These are phyloP conservation scores for Pyronema omphalodes DNA, from an alignment of 495 filamentous ascomycete genomes.

Conservation along the genomic window DNA sequence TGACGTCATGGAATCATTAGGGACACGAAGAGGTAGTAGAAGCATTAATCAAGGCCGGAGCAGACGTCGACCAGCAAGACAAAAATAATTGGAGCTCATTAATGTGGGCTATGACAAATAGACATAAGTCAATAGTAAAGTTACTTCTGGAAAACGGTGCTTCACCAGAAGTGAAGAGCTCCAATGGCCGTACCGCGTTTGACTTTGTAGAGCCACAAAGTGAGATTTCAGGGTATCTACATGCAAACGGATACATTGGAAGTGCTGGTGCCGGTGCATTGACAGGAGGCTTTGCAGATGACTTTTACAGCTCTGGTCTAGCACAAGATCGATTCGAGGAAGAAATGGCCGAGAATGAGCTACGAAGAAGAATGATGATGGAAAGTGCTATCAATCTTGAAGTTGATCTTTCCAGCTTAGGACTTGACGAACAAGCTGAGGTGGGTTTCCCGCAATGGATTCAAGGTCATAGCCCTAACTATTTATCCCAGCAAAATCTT, in stretches of 20 bases:
- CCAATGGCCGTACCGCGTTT: constrained; percentile 82
- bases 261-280: constrained; percentile 59
- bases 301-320: constrained; percentile 89
- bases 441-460: constrained; percentile 30
- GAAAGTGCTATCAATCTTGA: constrained; percentile 95
- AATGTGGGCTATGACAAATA: constrained; percentile 99
- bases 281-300: constrained; percentile 57
- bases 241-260: constrained; percentile 70
- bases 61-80: constrained; percentile 86
- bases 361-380: constrained; percentile 98
- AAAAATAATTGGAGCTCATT: constrained; percentile 91
- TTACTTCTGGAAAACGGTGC: constrained; percentile 80
- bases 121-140: constrained; percentile 89
- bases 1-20: constrained; percentile 28
- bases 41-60: constrained; percentile 66
- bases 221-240: constrained; percentile 86
- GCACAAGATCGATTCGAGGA: constrained; percentile 91
- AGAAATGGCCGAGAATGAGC: constrained; percentile 90
- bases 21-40: constrained; percentile 82
- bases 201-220: constrained; percentile 90
- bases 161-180: constrained; percentile 86
- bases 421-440: constrained; percentile 89
- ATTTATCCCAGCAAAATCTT: constrained; percentile 34
- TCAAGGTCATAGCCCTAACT: constrained; percentile 12
- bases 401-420: constrained; percentile 88